Conservation (phyloP, 805 yeast species). For the Metschnikowia cubensis region DNA sequence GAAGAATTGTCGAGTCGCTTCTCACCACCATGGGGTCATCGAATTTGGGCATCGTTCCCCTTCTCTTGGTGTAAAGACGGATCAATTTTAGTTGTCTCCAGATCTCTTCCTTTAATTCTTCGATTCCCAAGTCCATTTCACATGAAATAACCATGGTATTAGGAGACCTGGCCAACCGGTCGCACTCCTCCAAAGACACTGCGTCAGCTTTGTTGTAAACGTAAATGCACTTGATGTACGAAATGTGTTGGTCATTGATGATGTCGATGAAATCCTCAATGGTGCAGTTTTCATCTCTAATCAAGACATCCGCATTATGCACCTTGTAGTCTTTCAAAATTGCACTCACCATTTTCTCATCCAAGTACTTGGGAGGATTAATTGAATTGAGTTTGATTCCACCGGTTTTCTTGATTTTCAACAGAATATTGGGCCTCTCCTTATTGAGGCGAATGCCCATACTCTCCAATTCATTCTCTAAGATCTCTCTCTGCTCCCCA, state of each 20-base stretch:
- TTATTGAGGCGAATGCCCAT: conserved; percentile 91
- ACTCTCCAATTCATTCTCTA: conserved; percentile 86
- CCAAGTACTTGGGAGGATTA: conserved; percentile 75
- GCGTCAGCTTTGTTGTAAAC: conserved; percentile 95
- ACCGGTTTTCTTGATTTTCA: conserved; percentile 80
- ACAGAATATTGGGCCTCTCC: conserved; percentile 68
- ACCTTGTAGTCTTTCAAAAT: conserved; percentile 82
- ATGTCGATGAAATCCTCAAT: conserved; percentile 91
- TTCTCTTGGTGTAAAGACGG: conserved; percentile 81
- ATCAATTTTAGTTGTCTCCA: conserved; percentile 84
- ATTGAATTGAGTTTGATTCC: conserved; percentile 83
- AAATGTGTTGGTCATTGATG: conserved; percentile 80
- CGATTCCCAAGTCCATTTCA: conserved; percentile 78
- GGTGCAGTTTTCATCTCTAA: conserved; percentile 84
- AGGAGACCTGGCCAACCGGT: conserved; percentile 86
- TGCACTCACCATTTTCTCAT: conserved; percentile 73
- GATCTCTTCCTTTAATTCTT: conserved; percentile 85
- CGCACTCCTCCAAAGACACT: conserved; percentile 90
- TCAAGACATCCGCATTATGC: conserved; percentile 89
- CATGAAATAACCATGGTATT: conserved; percentile 93
- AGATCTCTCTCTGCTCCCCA: conserved; percentile 77
- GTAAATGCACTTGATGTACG: conserved; percentile 86
- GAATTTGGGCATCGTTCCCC: conserved; percentile 79
- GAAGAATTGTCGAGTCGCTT: conserved; percentile 70
- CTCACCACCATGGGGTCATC: conserved; percentile 90